Base-by-base conservation (phyloP, 371 early-diverging fungal genomes). In the Nematocida ironsii region DNA sequence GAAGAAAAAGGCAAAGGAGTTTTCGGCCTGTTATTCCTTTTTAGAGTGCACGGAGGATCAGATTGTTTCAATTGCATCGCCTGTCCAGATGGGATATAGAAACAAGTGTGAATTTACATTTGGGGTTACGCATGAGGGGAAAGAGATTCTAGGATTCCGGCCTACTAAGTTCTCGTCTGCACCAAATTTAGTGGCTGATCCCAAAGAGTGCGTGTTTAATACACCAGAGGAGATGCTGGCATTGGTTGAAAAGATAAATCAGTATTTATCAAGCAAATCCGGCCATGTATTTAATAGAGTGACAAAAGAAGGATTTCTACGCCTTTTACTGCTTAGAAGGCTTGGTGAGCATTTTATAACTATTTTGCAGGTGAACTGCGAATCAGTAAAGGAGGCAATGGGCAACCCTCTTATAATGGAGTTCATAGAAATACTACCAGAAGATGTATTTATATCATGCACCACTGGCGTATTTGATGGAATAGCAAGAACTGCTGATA, bases 71-170 rank as follows among this genome's bases (percentile, higher is more conserved):
- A 87, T 91, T 44, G 87, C 89, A 2, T 92, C 93, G 13, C 93
- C 93, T 18, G 81, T 86, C 5, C 39, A 82, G 2, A 83, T 88
- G 45, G 90, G 90, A 2, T 93, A 92, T 84, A 89, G 93, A 39
- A 92, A 88, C 73, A 92, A 93, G 84, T 91, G 91, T 84, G 93
- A 93, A 76, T 92, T 92, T 72, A 89, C 91, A 0, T 89, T 92
- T 66, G 94, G 94, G 13, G 72, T 72, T 50, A 86, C 91, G 74
- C 61, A 86, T 9, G 87, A 90, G 0, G 90, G 90, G 4, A 83
- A 90, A 64, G 74, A 73, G 9, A 84, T 89, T 0, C 90, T 92
- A 45, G 94, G 94, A 0, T 93, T 93, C 84, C 78, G 90, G 33
- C 82, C 90, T 16, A 92, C 92, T 3, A 64, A 86, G 5, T 92